Conservation (phyloP, 192 early-diverging fungal species). For the Podila epicladia region DNA sequence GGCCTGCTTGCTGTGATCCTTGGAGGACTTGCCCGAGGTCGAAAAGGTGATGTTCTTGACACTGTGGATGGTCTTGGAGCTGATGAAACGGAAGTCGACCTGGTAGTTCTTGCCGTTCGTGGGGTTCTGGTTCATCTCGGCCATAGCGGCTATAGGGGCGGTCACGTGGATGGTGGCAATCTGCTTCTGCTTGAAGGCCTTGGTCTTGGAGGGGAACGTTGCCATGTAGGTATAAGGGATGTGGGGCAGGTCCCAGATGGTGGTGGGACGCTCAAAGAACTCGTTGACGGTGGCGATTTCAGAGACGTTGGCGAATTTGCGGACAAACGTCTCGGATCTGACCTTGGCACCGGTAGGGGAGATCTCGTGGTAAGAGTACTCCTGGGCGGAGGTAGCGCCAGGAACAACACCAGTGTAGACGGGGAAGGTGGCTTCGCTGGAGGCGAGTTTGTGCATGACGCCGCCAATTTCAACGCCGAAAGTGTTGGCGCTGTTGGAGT, state of each 20-base stretch:
- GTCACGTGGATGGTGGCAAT: conserved; percentile 57
- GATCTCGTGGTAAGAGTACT: conserved; percentile 36
- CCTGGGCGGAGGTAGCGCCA: background rate
- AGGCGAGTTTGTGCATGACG: conserved; percentile 3
- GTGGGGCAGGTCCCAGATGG: conserved; percentile 47
- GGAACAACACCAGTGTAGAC: conserved; percentile 23
- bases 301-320: conserved; percentile 4
- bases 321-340: conserved; percentile 26
- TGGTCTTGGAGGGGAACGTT: conserved; percentile 51
- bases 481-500: background rate
- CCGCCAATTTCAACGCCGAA: conserved; percentile 28
- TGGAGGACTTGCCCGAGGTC: conserved; percentile 53
- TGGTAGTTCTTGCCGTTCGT: conserved; percentile 21
- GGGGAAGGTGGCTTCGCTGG: conserved; percentile 12
- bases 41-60: conserved; percentile 36
- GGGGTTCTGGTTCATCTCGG: conserved; percentile 36
- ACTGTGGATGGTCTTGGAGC: conserved; percentile 30
- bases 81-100: conserved; percentile 52
- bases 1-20: conserved; percentile 54
- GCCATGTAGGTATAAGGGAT: conserved; percentile 58
- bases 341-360: background rate
- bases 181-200: conserved; percentile 53
- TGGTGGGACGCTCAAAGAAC: conserved; percentile 57
- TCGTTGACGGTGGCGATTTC: conserved; percentile 48
- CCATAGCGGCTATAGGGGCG: conserved; percentile 21